Conservation (phyloP, 352 stramenopile genomes). For the Globisporangium paroecandrum region DNA sequence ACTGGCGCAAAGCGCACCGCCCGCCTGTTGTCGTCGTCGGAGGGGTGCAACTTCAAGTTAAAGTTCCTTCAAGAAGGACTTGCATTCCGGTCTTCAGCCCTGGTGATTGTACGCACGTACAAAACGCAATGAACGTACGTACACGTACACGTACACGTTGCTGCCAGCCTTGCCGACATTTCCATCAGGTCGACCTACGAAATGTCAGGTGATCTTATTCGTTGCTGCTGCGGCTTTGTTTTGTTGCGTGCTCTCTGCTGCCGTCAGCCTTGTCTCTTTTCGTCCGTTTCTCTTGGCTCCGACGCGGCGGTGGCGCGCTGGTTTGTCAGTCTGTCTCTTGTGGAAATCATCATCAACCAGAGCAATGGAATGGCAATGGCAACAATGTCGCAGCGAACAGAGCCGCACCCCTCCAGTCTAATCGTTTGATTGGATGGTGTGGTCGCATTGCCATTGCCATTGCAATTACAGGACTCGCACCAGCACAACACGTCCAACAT, state of each 20-base stretch:
- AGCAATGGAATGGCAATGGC: not conserved
- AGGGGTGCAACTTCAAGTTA: not conserved
- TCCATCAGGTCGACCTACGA: not conserved
- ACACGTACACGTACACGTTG: not conserved
- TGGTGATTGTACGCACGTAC: not conserved
- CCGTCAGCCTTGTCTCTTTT: conserved; percentile 10
- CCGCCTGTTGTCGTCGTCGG: not conserved
- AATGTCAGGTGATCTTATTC: conserved; percentile 2
- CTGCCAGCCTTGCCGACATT: not conserved
- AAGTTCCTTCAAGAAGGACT: not conserved
- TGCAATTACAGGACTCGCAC: not conserved
- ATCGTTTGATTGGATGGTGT: conserved; percentile 1
- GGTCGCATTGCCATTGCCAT: not conserved
- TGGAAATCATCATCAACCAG: not conserved
- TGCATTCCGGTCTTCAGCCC: not conserved
- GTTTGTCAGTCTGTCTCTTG: conserved; percentile 8
- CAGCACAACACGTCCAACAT: not conserved
- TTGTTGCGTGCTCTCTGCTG: not conserved
- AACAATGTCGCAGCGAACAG: not conserved
- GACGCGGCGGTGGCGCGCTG: not conserved
- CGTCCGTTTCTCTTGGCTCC: not conserved
- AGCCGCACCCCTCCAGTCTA: not conserved
- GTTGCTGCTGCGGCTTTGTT: not conserved
- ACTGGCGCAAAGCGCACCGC: not conserved
- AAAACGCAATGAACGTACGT: not conserved